These are phyloP conservation scores for Aaosphaeria arxii DNA, from an alignment of 2,329 filamentous ascomycete genomes.

Conservation along the genomic window DNA sequence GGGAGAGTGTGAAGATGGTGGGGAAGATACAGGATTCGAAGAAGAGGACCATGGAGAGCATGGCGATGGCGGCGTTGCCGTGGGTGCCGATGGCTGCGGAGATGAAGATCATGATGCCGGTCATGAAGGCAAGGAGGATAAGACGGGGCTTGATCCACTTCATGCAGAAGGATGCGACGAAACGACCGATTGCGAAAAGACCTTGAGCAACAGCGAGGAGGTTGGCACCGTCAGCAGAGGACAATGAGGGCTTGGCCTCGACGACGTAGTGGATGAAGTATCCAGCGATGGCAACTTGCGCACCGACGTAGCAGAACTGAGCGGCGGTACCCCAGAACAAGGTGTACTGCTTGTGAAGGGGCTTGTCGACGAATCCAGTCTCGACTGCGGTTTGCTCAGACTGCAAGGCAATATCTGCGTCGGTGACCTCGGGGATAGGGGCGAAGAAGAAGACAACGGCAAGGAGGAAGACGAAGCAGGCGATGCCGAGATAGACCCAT, in stretches of 20 bases:
- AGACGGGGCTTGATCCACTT: slow-evolving; percentile 45
- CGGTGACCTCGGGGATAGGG: slow-evolving; percentile 54
- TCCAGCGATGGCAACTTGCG: slow-evolving; percentile 55
- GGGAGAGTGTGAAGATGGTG: slow-evolving; percentile 25
- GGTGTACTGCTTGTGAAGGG: slow-evolving; percentile 59
- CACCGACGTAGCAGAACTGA: slow-evolving; percentile 67
- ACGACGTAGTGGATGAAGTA: slow-evolving; percentile 40
- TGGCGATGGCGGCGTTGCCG: slow-evolving; percentile 10
- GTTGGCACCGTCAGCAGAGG: slow-evolving; percentile 11
- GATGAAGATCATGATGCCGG: slow-evolving; percentile 12
- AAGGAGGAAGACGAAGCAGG: slow-evolving; percentile 54
- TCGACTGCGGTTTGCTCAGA: slow-evolving; percentile 16
- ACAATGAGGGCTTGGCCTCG: slow-evolving; percentile 9
- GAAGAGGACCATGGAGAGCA: slow-evolving; percentile 27
- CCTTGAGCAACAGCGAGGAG: slow-evolving; percentile 16
- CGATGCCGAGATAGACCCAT: slow-evolving; percentile 61
- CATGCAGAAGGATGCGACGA: slow-evolving; percentile 13
- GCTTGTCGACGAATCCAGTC: slow-evolving; percentile 44
- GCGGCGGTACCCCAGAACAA: slow-evolving; percentile 62
- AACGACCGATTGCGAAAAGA: slow-evolving; percentile 16
- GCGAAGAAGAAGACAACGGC: slow-evolving; percentile 55
- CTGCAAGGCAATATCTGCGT: slow-evolving; percentile 58
- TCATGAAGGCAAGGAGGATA: slow-evolving; percentile 14
- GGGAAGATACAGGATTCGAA: slow-evolving; percentile 30
- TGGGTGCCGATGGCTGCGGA: slow-evolving; percentile 7